Percentiles rank a stretch among this genome's conserved stretches.
Conservation (phyloP, 345 rosid genomes). For the Eucalyptus melliodora region DNA sequence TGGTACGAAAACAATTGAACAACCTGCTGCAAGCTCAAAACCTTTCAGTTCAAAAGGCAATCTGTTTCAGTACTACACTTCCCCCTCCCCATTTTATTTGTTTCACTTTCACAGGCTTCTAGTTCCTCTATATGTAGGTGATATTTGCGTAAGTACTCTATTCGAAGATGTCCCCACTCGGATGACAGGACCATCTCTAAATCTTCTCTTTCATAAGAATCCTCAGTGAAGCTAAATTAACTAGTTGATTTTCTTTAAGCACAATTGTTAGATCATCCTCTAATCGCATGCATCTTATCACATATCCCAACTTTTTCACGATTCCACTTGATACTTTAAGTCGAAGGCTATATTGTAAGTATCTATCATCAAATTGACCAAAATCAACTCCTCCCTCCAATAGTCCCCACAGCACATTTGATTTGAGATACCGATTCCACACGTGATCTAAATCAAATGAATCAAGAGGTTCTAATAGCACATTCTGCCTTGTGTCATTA, state of each 20-base stretch:
- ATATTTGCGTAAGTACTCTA: no score
- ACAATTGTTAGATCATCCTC: background rate
- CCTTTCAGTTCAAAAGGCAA: background rate
- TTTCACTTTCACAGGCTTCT: no score
- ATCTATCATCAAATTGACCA: background rate
- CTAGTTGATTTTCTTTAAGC: no score
- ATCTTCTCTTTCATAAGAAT: background rate
- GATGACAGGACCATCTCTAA: no score
- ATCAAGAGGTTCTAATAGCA: background rate
- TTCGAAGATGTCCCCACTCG: no score
- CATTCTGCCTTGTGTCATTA: rapidly evolving
- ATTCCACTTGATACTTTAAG: background rate
- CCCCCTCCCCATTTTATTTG: no score
- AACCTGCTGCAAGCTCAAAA: background rate
- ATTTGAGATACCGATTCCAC: background rate
- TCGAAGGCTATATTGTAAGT: background rate
- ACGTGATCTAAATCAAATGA: background rate
- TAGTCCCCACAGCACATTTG: background rate
- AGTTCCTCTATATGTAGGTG: no score
- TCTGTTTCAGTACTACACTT: no score
- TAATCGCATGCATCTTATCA: background rate
- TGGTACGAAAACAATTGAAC: background rate
- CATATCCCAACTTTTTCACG: background rate
- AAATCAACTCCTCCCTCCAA: background rate
- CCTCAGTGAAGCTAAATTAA: background rate